Base-by-base conservation (phyloP, 2,329 filamentous ascomycete species). In the Neopestalotiopsis clavispora region DNA sequence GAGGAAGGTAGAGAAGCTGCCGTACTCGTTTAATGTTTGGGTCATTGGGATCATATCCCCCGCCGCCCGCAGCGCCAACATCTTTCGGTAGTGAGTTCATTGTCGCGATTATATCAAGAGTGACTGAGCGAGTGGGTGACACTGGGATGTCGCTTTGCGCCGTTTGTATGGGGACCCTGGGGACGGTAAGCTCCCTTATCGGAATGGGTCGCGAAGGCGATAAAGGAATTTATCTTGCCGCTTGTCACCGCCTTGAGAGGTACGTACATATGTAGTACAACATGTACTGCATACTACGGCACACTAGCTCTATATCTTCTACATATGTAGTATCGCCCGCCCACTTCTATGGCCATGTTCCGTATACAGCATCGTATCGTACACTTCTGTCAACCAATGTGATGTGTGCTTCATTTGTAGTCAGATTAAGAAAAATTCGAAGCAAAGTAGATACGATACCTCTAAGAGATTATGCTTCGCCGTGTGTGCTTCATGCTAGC, bases 11-110 rank as follows among this genome's bases (percentile, higher is more conserved):
- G 17, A 17, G n/a, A 7, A 7, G 20, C 6, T 20, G 6, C 10
- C 83, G 65, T 77, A 86, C 84, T 67, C 81, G 82, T 71, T 88
- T 88, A 72, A 88, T 79, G 65, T 83, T 84, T 28, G 87, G 84
- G 68, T 89, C 87, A 68, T 85, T 84, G 9, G 80, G 78, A 72
- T 78, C 79, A 60, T 74, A 75, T 63, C 68, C 62, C 52, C 49
- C 38, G 45, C 71, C 73, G 20, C 68, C 63, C 20, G 75, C 69
- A 67, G 68, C 72, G 52, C 70, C 71, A 45, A 71, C 71, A 23
- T 73, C 65, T 68, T 74, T 74, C 66, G 77, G 74, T 68, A 78
- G 60, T 13, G 71, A 73, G 62, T 76, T 78, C 77, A 79, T 79
- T 13, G 14, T 70, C 4, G 28, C 57, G 57, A 34, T 40, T 62